A percentile compares a stretch with the other conserved stretches of the same genome.
phyloP scores from a whole-genome alignment of 2,329 filamentous ascomycete species.

The Trichophyton mentagrophytes region DNA sequence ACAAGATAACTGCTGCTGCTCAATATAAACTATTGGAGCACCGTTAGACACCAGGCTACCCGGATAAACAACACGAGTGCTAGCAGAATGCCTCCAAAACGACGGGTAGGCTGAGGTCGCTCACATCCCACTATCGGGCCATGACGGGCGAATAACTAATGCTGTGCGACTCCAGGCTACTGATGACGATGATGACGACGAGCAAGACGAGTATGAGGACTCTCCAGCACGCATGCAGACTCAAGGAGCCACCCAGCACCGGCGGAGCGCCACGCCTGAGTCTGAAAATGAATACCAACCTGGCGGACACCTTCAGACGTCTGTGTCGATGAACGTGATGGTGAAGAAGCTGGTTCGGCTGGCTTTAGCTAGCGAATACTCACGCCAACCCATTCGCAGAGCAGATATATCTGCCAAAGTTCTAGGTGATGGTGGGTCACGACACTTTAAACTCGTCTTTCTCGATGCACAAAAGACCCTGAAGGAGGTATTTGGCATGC shows the following conservation, averaged over 20 bases:
- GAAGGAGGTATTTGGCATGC: slow-evolving; percentile 71
- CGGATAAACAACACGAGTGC: not conserved
- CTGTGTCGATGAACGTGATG: slow-evolving; percentile 29
- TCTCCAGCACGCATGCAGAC: not conserved
- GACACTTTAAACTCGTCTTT: slow-evolving; percentile 67
- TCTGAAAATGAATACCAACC: not conserved
- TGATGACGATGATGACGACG: not conserved
- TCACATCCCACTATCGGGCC: not conserved
- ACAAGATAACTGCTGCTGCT: too few species aligned
- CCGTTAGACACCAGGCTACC: not conserved
- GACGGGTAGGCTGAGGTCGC: not conserved
- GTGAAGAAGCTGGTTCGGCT: slow-evolving; percentile 51
- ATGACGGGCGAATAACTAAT: not conserved
- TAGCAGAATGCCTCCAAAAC: not conserved
- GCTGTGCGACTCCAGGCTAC: not conserved
- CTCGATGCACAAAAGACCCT: slow-evolving; percentile 61
- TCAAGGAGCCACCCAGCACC: not conserved
- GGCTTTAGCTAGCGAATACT: slow-evolving; percentile 48
- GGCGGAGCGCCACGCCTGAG: not conserved
- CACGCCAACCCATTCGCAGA: slow-evolving; percentile 45
- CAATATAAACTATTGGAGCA: too few species aligned
- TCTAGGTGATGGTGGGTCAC: slow-evolving; percentile 52
- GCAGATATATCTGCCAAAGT: slow-evolving; percentile 52
- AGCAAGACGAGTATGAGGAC: not conserved
- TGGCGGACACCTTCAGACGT: slow-evolving; percentile 14